Base-by-base conservation (phyloP, 2,329 filamentous ascomycete species). In the Dothistroma septosporum region DNA sequence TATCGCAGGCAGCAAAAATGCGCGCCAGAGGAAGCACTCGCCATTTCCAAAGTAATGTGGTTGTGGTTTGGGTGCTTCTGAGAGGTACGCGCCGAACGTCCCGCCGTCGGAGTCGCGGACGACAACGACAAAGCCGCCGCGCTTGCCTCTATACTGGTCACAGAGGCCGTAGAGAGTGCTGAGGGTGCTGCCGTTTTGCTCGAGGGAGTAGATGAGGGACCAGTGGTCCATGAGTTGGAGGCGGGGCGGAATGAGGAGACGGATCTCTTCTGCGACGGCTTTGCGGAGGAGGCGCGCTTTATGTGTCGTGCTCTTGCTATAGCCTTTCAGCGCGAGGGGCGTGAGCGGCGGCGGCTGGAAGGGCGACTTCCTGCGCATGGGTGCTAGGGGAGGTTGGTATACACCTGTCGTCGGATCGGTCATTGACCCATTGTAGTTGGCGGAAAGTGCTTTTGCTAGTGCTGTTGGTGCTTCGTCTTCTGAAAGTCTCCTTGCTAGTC, bases 41-140 rank as follows among this genome's bases (percentile, higher is more conserved):
- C 94, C 94, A 12, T 91, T 97, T 70, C 94, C 94, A 75, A 90
- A 99, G 80, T 96, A 99, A 65, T 92, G 89, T 2, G 91, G 78
- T 1, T 86, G 81, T 0, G 91, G 90, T 68, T 89, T 90, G 11
- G 93, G 92, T 55, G 89, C 82, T 74, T 99, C 93, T 56, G 91
- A 95, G 57, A 97, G 85, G 75, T 97, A 97, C 57, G 92, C 92
- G 72, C 94, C 94, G 74, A 99, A 99, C 47, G 91, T 83, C 58
- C 88, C 87, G 59, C 89, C 89, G 59, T 83, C 83, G 9, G 84
- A 84, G 74, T 99, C 94, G 69, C 85, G 84, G 21, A 97, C 86
- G 0, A 96, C 91, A 5, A 99, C 82, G 55, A 97, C 90, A 74
- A 95, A 99, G 6, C 92, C 93, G 19, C 90, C 91, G 60, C 92